phyloP scores from a whole-genome alignment of 139 green algal species.

The Tetradesmus obliquus region DNA sequence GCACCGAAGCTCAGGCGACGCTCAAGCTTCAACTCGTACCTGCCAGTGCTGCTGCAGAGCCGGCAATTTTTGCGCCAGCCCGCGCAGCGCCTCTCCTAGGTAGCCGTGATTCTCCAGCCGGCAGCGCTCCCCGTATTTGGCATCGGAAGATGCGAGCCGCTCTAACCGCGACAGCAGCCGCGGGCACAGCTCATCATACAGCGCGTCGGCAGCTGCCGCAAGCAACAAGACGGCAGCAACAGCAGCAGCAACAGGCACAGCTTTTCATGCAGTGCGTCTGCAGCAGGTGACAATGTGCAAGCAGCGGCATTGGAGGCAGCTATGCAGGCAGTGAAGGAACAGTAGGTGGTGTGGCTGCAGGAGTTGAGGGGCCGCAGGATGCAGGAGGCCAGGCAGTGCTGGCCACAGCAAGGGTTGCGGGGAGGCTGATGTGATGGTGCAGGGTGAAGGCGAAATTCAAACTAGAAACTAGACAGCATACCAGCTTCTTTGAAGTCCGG shows the following conservation, averaged over 20 bases:
- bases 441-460: no score
- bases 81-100: constrained; percentile 51
- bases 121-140: constrained; percentile 64
- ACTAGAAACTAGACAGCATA: no score
- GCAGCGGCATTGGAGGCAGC: no score
- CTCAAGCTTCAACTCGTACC: neutral
- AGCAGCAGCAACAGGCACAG: neutral
- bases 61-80: constrained; percentile 32
- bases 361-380: no score
- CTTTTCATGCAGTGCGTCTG: neutral
- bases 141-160: constrained; percentile 49
- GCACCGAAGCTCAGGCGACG: no score
- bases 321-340: no score
- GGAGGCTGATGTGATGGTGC: no score
- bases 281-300: no score
- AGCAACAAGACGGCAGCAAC: neutral
- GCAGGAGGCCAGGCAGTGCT: no score
- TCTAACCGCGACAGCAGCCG: constrained; percentile 47
- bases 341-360: no score
- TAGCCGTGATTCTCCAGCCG: constrained; percentile 65
- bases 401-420: no score
- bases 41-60: constrained; percentile 45
- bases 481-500: no score
- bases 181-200: constrained; percentile 33
- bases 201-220: constrained; percentile 6